Evolutionary conservation across 257 asterid species (phyloP).

Genomic region (Capsicum rhomboideum): DNA sequence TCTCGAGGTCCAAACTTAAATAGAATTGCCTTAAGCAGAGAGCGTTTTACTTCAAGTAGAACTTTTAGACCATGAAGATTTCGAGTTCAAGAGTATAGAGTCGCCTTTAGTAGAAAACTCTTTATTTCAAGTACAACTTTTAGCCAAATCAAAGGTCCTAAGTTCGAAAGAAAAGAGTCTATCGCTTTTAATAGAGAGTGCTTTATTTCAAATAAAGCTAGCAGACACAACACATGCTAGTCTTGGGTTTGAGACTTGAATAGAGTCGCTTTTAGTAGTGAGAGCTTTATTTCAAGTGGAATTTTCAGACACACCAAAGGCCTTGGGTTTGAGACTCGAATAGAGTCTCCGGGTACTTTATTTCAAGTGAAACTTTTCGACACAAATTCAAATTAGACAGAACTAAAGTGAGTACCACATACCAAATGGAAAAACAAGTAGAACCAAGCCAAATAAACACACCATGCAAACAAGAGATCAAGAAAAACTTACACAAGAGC

Average conservation of each 20-base stretch:
- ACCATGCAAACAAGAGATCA: not conserved
- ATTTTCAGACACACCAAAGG: not conserved
- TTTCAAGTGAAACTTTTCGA: not conserved
- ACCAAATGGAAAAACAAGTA: no score
- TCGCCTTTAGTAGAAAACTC: no score
- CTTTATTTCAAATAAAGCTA: not conserved
- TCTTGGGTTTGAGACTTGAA: not conserved
- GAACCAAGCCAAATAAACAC: not conserved
- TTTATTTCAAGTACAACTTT: no score
- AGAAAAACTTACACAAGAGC: slow-evolving; percentile 66
- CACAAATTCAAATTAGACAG: no score
- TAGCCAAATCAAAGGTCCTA: no score
- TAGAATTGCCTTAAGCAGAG: not conserved
- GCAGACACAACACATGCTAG: no score
- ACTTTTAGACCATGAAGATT: not conserved
- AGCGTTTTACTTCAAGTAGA: not conserved
- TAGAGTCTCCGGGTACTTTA: not conserved
- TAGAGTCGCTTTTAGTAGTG: not conserved
- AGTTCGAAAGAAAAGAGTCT: no score
- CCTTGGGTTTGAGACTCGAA: not conserved
- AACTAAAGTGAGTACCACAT: not conserved
- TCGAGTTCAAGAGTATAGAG: not conserved
- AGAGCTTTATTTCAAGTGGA: not conserved
- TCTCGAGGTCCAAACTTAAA: not conserved
- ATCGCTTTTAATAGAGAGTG: no score